Base-by-base conservation (phyloP, 495 filamentous ascomycete genomes). In the Staphylotrichum tortipilum region DNA sequence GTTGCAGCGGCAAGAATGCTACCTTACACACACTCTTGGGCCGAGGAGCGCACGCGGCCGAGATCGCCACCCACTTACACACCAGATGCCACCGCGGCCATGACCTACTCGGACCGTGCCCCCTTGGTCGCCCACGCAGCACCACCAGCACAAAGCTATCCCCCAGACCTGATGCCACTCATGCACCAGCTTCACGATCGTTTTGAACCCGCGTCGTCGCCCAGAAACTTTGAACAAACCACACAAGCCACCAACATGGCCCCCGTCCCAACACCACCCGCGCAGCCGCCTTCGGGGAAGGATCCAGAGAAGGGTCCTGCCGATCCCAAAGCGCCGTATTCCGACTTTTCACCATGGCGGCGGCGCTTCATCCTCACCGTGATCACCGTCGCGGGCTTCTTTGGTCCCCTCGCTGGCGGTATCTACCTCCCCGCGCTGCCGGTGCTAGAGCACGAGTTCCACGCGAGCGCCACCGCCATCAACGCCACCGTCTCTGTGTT, bases 371-470 rank as follows among this genome's bases (percentile, higher is more conserved):
- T 53, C 9, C 23, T 53, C 4, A 15, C 10, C 7, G 44, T 49
- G 3, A 44, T 53, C 10, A 48, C 44, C 0, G 38, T 47, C 4
- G 51, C 51, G 15, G 44, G 44, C 3, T 53, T 53, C 18, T 53
- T 53, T 15, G 44, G 44, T 1, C 51, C 51, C 2, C 14, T 53
- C 5, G 44, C 51, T 10, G 44, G 44, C 6, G 44, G 44, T 9
- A 53, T 53, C 31, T 53, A 53, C 18, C 37, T 53, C 2, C 51
- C 51, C 7, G 51, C 51, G 3, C 17, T 53, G 14, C 50, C 50
- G 10, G 50, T 53, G 15, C 19, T 53, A 10, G 43, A 45, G 39
- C 28, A 36, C 1, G 50, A 53, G 29, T 53, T 53, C 37, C 44
- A 53, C 8, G 50, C 44, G 1, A 53, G 42, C 23, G 28, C 44